These are phyloP conservation scores for Mycena epipterygia DNA, from an alignment of 768 basidiomycete genomes.

Conservation along the genomic window DNA sequence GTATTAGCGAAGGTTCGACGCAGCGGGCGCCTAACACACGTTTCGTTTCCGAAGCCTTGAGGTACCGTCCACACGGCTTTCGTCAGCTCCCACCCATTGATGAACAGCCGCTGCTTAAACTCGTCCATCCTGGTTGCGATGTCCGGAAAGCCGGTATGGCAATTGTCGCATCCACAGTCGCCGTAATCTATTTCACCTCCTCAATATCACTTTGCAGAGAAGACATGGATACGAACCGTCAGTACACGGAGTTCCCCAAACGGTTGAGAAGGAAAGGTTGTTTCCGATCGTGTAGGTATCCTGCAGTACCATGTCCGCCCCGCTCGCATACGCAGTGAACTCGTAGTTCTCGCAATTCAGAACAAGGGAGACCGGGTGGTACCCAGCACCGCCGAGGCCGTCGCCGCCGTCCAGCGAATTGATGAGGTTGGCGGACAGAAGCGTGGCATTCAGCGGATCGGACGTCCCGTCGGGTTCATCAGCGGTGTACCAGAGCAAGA, in stretches of 20 bases:
- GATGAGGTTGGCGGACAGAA: conserved; percentile 67
- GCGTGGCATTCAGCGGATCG: conserved; percentile 75
- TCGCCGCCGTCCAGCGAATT: conserved; percentile 68
- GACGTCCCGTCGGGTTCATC: conserved; percentile 74
- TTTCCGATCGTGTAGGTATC: conserved; percentile 73
- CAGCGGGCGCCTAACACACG: conserved; percentile 48
- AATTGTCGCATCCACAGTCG: conserved; percentile 80
- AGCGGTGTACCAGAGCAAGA: conserved; percentile 78
- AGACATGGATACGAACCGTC: conserved; percentile 24
- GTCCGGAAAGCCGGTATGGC: conserved; percentile 78
- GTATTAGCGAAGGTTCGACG: not conserved
- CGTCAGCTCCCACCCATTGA: conserved; percentile 76
- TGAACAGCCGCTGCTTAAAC: conserved; percentile 69
- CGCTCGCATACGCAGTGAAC: conserved; percentile 70
- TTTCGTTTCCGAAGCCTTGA: conserved; percentile 78
- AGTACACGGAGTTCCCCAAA: conserved; percentile 76
- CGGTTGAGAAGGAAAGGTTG: conserved; percentile 73
- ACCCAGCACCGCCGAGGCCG: conserved; percentile 63
- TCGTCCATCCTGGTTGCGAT: conserved; percentile 77
- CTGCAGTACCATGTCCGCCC: conserved; percentile 80
- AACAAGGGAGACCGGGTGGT: conserved; percentile 77
- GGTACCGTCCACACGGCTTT: conserved; percentile 86
- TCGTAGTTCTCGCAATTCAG: conserved; percentile 77
- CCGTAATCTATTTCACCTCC: conserved; percentile 62
- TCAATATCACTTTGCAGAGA: not conserved